Evolutionary conservation across 495 filamentous ascomycete species (phyloP).

Genomic region (Geoglossum glabrum): DNA sequence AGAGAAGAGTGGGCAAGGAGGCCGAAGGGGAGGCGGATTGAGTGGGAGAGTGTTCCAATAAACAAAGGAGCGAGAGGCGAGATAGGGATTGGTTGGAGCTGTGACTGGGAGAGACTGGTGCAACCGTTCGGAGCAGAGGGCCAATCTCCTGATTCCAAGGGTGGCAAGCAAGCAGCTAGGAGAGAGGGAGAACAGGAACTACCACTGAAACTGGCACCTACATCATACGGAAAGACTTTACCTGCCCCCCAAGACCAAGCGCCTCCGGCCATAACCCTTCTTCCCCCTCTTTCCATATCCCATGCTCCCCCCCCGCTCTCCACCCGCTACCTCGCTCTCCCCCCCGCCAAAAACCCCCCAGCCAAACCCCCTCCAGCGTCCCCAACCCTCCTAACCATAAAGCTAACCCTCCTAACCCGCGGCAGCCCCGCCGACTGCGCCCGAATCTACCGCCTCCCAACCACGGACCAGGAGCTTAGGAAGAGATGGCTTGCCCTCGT

Average conservation of each 20-base stretch:
- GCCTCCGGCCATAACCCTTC: too few species aligned
- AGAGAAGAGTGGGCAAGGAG: constrained; percentile 52
- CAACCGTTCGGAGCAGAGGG: background rate
- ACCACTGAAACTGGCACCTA: background rate
- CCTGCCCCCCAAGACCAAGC: too few species aligned
- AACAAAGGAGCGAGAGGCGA: constrained; percentile 63
- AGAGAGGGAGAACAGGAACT: background rate
- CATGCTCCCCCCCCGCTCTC: background rate
- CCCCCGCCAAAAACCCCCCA: background rate
- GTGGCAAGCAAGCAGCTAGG: background rate
- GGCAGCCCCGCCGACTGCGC: constrained; percentile 42
- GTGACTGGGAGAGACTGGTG: constrained; percentile 63
- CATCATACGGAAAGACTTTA: too few species aligned
- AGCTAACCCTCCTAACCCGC: constrained; percentile 34
- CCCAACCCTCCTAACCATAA: constrained; percentile 31
- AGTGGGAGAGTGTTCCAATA: constrained; percentile 58
- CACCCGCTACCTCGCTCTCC: constrained; percentile 6
- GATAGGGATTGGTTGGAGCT: constrained; percentile 63
- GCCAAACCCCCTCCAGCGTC: constrained; percentile 8
- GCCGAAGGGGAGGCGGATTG: constrained; percentile 62
- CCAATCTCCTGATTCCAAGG: background rate
- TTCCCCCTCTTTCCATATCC: background rate
- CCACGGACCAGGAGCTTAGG: constrained; percentile 23
- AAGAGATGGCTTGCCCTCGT: constrained; percentile 31
- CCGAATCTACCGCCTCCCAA: constrained; percentile 53